phyloP scores from a whole-genome alignment of 257 asterid species.

The Nicotiana undulata region DNA sequence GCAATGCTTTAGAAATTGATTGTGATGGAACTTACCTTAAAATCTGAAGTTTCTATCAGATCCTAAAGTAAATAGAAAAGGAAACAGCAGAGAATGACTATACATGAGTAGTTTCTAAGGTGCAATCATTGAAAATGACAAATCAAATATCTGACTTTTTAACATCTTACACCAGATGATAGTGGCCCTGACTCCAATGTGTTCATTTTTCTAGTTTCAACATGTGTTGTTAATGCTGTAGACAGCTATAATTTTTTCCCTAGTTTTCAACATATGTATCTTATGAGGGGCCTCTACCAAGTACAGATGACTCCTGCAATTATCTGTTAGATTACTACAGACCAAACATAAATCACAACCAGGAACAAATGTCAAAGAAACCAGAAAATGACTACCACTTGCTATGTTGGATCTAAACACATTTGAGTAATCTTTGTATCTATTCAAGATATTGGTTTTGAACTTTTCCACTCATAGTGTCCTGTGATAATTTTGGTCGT shows the following conservation, averaged over 20 bases:
- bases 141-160: neutral
- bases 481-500: neutral
- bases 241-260: neutral
- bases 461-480: too few species aligned
- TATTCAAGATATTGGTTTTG: neutral
- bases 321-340: neutral
- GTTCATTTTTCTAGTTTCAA: neutral
- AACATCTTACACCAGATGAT: neutral
- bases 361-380: neutral
- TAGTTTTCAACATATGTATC: neutral
- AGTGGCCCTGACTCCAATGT: neutral
- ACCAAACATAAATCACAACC: neutral
- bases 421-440: neutral
- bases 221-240: neutral
- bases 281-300: neutral
- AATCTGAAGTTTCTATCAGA: neutral
- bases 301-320: neutral
- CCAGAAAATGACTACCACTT: neutral
- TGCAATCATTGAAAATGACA: slow-evolving; percentile 2
- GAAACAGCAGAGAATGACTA: neutral
- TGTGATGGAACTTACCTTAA: neutral
- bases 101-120: neutral
- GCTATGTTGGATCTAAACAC: neutral
- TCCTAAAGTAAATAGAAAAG: neutral
- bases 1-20: neutral